Conservation (phyloP, 2,329 filamentous ascomycete genomes). For the Penicillium italicum region DNA sequence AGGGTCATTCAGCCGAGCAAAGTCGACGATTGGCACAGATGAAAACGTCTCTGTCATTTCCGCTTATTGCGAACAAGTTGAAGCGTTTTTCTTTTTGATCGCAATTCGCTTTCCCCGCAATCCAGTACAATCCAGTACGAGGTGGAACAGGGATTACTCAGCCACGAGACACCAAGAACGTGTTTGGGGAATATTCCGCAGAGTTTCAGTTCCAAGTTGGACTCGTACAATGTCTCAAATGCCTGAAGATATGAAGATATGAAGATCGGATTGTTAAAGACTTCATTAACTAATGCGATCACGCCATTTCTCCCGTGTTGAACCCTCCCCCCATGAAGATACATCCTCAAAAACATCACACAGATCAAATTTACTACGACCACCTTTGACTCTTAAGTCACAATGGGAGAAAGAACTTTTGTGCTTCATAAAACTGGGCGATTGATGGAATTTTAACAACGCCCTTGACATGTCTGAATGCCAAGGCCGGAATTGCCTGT, state of each 20-base stretch:
- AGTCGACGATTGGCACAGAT: slow-evolving; percentile 32
- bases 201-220: background rate
- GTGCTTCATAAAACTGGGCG: background rate
- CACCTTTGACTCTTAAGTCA: background rate
- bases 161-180: background rate
- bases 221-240: background rate
- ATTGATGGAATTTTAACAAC: slow-evolving; percentile 11
- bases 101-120: slow-evolving; percentile 1
- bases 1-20: slow-evolving; percentile 22
- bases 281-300: background rate
- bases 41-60: slow-evolving; percentile 29
- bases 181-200: background rate
- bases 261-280: background rate
- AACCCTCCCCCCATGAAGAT: background rate
- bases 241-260: background rate
- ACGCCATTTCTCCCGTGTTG: background rate
- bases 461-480: slow-evolving; percentile 3
- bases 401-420: background rate
- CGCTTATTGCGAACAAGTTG: background rate
- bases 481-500: slow-evolving; percentile 6
- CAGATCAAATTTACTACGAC: background rate
- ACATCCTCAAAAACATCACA: background rate
- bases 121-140: background rate
- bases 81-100: background rate
- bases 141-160: slow-evolving; percentile 2